A percentile compares a stretch with the other conserved stretches of the same genome.
These are phyloP conservation scores for Puccinia coronata DNA, from an alignment of 1,284 basidiomycete genomes.

Conservation along the genomic window DNA sequence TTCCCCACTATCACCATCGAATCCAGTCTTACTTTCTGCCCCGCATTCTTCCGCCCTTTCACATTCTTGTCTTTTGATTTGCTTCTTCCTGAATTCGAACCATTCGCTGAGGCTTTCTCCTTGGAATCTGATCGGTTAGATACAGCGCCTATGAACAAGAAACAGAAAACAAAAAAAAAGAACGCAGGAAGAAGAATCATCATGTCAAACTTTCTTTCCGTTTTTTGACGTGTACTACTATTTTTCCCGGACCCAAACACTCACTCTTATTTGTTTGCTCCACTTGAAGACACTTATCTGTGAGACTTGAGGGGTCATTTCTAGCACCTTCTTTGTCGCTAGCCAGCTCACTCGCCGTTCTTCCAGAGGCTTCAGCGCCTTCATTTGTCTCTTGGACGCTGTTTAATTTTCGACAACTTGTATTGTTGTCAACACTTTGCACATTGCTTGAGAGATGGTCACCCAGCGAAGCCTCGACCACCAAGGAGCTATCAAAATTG, in stretches of 20 bases:
- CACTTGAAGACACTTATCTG: neutral
- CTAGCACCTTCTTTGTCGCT: neutral
- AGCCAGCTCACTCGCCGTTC: neutral
- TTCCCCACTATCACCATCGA: slow-evolving; percentile 28
- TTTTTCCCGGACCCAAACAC: neutral
- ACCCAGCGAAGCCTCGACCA: neutral
- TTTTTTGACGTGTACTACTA: no score
- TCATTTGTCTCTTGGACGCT: neutral
- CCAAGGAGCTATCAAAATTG: slow-evolving; percentile 16
- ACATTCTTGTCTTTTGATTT: slow-evolving; percentile 8
- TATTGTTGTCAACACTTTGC: neutral
- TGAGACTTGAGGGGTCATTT: neutral
- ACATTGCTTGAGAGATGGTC: neutral
- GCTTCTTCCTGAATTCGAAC: neutral
- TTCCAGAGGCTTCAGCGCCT: neutral
- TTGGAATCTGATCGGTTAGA: neutral
- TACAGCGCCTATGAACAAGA: neutral
- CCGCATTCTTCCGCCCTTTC: neutral
- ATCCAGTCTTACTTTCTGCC: neutral
- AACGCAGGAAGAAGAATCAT: no score
- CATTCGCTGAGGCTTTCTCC: neutral
- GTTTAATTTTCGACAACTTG: neutral
- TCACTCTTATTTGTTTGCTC: neutral
- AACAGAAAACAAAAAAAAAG: no score
- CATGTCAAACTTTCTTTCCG: no score